Evolutionary conservation across 2,329 filamentous ascomycete genomes (phyloP).

Genomic region (Claviceps cyperi): DNA sequence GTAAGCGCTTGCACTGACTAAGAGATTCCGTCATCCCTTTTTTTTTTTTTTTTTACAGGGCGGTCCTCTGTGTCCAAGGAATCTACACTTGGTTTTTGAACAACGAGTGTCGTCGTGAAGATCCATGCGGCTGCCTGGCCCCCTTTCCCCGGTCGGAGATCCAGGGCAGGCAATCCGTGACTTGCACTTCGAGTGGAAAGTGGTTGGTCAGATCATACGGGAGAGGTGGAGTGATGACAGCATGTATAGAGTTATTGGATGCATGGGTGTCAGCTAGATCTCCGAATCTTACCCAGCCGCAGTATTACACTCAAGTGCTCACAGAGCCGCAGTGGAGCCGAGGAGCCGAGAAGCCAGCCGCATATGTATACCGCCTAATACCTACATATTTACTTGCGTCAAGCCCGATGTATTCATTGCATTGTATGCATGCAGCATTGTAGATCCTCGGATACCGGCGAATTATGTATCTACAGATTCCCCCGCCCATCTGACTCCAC

Average conservation of each 20-base stretch:
- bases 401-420: too few species aligned
- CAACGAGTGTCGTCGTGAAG: not conserved
- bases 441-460: too few species aligned
- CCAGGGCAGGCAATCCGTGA: not conserved
- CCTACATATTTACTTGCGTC: too few species aligned
- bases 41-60: slow-evolving; percentile 3
- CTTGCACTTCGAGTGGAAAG: not conserved
- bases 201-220: not conserved
- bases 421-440: too few species aligned
- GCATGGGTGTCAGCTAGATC: not conserved
- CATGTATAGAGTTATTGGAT: too few species aligned
- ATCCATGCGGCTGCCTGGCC: not conserved
- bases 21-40: not conserved
- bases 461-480: too few species aligned
- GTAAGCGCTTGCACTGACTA: not conserved
- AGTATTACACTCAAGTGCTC: too few species aligned
- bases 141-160: not conserved
- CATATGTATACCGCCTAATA: too few species aligned
- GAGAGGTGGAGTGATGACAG: not conserved
- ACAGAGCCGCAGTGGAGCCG: too few species aligned
- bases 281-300: too few species aligned
- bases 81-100: slow-evolving; percentile 3
- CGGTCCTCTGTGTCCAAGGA: slow-evolving; percentile 7
- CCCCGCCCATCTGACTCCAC: too few species aligned
- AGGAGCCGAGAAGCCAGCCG: too few species aligned